Conservation (phyloP, 129 eudicot species). For the Logfia minima region DNA sequence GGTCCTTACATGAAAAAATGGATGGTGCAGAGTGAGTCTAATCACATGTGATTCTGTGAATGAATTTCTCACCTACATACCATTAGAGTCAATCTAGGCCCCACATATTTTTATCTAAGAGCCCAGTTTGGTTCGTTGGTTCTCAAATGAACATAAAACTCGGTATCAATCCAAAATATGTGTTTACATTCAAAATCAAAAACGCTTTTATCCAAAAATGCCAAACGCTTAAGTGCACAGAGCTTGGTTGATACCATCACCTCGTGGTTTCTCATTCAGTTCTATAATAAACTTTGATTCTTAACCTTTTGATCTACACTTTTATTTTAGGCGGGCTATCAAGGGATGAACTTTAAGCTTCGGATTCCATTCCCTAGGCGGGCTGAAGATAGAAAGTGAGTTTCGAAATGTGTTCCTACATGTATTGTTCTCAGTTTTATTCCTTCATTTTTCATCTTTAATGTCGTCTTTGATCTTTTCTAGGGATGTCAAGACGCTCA, state of each 20-base stretch:
- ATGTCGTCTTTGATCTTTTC: neutral
- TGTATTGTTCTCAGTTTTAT: neutral
- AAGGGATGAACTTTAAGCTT: constrained; percentile 79
- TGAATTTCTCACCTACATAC: neutral
- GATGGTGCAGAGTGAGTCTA: neutral
- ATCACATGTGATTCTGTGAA: too few species aligned
- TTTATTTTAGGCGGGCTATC: constrained; percentile 63
- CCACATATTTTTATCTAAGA: too few species aligned
- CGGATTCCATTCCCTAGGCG: constrained; percentile 89
- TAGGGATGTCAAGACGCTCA: constrained; percentile 85
- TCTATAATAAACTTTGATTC: neutral
- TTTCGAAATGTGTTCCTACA: neutral
- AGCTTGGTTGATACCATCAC: neutral
- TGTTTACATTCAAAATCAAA: too few species aligned
- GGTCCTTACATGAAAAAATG: neutral
- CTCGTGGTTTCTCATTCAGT: neutral
- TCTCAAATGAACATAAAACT: neutral
- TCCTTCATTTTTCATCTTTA: neutral
- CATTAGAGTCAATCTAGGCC: neutral
- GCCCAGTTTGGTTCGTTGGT: too few species aligned
- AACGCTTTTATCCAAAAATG: neutral
- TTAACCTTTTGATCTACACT: neutral
- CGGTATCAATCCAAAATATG: too few species aligned
- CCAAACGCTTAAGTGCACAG: neutral
- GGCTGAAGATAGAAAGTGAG: constrained; percentile 86